These are phyloP conservation scores for Talaromyces sp. DNA, from an alignment of 2,329 filamentous ascomycete species.

Conservation along the genomic window DNA sequence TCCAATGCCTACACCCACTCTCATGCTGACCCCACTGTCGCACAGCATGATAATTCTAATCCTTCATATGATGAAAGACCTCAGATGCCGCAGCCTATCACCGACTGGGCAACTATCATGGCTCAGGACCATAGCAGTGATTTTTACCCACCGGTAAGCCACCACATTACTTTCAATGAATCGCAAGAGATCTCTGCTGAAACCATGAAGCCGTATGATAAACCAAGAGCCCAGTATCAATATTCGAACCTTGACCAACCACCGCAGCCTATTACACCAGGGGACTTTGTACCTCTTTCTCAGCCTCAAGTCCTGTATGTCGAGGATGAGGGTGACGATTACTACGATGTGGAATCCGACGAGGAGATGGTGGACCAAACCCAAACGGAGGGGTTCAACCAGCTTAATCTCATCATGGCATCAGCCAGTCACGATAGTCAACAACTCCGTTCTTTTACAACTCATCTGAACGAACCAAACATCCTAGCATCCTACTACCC, in stretches of 20 bases:
- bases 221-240: slow-evolving; percentile 12
- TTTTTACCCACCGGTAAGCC: background rate
- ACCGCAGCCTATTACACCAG: slow-evolving; percentile 1
- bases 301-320: slow-evolving; percentile 40
- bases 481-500: slow-evolving; percentile 68
- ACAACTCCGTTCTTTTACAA: slow-evolving; percentile 53
- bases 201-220: background rate
- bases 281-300: slow-evolving; percentile 14
- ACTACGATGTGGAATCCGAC: slow-evolving; percentile 64
- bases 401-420: slow-evolving; percentile 47
- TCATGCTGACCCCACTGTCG: background rate
- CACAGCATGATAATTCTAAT: background rate
- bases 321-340: slow-evolving; percentile 62
- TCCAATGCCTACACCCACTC: background rate
- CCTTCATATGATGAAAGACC: background rate
- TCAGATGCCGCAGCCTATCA: slow-evolving; percentile 11
- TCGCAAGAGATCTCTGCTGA: background rate
- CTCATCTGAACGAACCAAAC: slow-evolving; percentile 51
- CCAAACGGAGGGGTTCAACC: slow-evolving; percentile 38
- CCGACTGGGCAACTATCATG: slow-evolving; percentile 9
- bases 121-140: background rate
- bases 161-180: background rate
- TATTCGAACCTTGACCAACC: slow-evolving; percentile 13
- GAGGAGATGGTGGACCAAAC: slow-evolving; percentile 56
- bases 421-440: slow-evolving; percentile 50